A percentile compares a stretch with the other conserved stretches of the same genome.
Conservation (phyloP, 176 grass and related monocot species). For the Hordeum vulgare region MorexV3_pseudomolecules_assembly NC_058523.1:559246411-559246910, state of each 20-base stretch:
- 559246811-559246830: too few relatives aligned
- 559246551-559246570: constrained; percentile 23
- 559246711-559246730: not conserved
- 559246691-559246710: not conserved
- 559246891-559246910: too few relatives aligned
- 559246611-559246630: constrained; percentile 77
- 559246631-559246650: constrained; percentile 47
- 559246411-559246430: not conserved
- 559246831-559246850: too few relatives aligned
- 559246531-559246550: too few relatives aligned
- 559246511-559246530: too few relatives aligned
- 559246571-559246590: constrained; percentile 38
- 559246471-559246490: too few relatives aligned
- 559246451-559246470: not conserved
- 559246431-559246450: not conserved
- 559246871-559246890: too few relatives aligned
- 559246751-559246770: too few relatives aligned
- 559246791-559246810: too few relatives aligned
- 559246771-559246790: too few relatives aligned
- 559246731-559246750: not conserved
- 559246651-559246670: not conserved
- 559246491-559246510: too few relatives aligned
- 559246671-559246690: not conserved
- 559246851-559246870: too few relatives aligned
- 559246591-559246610: constrained; percentile 55